Evolutionary conservation across 2,329 filamentous ascomycete species (phyloP).

Genomic region (Aspergillus sp.): DNA sequence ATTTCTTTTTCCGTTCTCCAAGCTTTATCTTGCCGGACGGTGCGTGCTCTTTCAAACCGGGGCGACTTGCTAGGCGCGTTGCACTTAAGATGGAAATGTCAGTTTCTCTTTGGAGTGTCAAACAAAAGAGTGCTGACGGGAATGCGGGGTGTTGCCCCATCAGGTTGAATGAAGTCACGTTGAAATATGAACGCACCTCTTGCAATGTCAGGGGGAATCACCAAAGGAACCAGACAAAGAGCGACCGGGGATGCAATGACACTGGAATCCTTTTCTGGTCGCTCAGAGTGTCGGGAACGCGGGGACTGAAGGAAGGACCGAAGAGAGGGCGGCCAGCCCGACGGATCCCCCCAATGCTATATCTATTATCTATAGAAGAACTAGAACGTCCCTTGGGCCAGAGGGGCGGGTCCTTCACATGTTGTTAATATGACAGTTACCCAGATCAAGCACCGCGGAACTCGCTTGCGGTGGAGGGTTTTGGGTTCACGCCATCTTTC

Average conservation of each 20-base stretch:
- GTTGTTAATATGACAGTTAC: conserved; percentile 1
- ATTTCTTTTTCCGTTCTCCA: background rate
- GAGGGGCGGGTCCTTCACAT: conserved; percentile 13
- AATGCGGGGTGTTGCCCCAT: background rate
- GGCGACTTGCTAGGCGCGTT: background rate
- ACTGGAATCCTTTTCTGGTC: background rate
- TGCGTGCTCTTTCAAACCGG: background rate
- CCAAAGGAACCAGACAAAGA: background rate
- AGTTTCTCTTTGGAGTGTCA: background rate
- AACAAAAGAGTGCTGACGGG: background rate
- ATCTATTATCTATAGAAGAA: conserved; percentile 11
- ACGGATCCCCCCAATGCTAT: background rate
- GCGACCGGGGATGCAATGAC: background rate
- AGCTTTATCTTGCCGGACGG: background rate
- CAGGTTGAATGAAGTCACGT: background rate
- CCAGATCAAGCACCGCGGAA: conserved; percentile 11
- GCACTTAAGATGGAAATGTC: background rate
- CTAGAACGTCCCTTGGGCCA: background rate
- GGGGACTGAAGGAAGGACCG: background rate
- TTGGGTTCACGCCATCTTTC: background rate
- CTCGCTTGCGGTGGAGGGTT: conserved; percentile 3
- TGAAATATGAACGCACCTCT: background rate
- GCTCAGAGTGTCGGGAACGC: background rate
- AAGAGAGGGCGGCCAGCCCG: conserved; percentile 1
- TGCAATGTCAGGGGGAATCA: background rate